Percentiles rank a stretch among this genome's conserved stretches.
Evolutionary conservation across 2,329 filamentous ascomycete genomes (phyloP).

Genomic region (Nannizzia gypsea): DNA sequence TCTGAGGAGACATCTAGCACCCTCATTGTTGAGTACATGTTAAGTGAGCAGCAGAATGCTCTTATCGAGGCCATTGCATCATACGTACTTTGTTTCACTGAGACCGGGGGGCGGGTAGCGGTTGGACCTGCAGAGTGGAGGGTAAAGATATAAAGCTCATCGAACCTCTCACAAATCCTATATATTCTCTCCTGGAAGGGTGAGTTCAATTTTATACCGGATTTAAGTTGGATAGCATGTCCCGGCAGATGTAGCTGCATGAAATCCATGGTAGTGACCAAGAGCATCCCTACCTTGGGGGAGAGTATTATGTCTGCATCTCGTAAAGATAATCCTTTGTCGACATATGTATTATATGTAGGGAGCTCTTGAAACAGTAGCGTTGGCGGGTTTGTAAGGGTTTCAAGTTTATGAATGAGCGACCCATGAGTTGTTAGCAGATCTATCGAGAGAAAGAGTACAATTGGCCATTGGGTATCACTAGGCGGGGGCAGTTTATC

Average conservation of each 20-base stretch:
- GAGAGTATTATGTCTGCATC: constrained; percentile 59
- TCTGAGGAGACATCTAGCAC: constrained; percentile 11
- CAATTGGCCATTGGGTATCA: background rate
- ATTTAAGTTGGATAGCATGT: constrained; percentile 22
- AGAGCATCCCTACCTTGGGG: constrained; percentile 54
- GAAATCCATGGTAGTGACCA: constrained; percentile 59
- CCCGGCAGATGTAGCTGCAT: constrained; percentile 62
- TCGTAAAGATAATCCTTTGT: background rate
- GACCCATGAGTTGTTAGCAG: constrained; percentile 21
- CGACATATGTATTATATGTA: background rate
- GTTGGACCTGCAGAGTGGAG: constrained; percentile 9
- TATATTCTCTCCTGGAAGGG: constrained; percentile 46
- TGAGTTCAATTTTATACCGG: constrained; percentile 19
- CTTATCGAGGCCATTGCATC: constrained; percentile 15
- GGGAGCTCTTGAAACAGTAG: constrained; percentile 19
- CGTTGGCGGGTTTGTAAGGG: constrained; percentile 1
- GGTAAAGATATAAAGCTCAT: constrained; percentile 52
- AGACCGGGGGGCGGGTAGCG: constrained; percentile 15
- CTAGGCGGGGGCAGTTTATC: background rate
- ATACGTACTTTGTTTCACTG: constrained; percentile 12
- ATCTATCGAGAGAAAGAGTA: constrained; percentile 15
- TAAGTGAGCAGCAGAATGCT: constrained; percentile 19
- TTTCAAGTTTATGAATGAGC: constrained; percentile 13
- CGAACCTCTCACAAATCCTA: constrained; percentile 48
- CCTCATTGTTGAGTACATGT: constrained; percentile 4